Evolutionary conservation across 106 monocot genomes (phyloP).

Genomic region (Phalaenopsis aphrodite): DNA sequence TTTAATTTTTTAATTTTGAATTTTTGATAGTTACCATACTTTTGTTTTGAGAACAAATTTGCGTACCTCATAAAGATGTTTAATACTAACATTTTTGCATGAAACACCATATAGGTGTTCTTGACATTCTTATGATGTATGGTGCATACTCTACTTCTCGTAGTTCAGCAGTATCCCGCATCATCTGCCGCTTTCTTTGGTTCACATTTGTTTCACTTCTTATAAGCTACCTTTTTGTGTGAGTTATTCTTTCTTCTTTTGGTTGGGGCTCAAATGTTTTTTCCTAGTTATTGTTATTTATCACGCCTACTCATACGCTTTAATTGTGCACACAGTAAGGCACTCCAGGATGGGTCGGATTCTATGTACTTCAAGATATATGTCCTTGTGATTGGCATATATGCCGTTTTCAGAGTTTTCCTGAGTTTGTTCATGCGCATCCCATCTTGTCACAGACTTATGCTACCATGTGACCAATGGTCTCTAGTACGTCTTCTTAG

Average conservation of each 20-base stretch:
- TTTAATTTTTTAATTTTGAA: background rate
- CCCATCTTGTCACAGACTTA: slow-evolving; percentile 56
- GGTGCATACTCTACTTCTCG: slow-evolving; percentile 91
- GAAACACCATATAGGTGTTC: slow-evolving; percentile 39
- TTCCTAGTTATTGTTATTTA: background rate
- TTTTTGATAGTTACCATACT: background rate
- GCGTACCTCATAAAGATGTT: background rate
- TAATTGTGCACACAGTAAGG: slow-evolving; percentile 44
- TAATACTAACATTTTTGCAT: background rate
- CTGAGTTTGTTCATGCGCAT: slow-evolving; percentile 56
- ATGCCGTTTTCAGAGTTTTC: slow-evolving; percentile 61
- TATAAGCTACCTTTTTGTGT: slow-evolving; percentile 85
- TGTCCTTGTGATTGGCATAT: slow-evolving; percentile 63
- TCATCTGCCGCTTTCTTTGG: slow-evolving; percentile 75
- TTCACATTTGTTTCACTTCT: slow-evolving; percentile 45
- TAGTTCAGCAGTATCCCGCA: slow-evolving; percentile 62
- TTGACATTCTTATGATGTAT: slow-evolving; percentile 95
- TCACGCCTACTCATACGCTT: background rate
- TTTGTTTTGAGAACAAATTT: background rate
- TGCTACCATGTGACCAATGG: slow-evolving; percentile 64
- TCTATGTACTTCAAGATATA: slow-evolving; percentile 79
- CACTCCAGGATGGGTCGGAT: slow-evolving; percentile 49
- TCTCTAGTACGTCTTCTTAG: slow-evolving; percentile 61
- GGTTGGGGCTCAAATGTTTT: background rate
- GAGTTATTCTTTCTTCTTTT: slow-evolving; percentile 16